phyloP scores from a whole-genome alignment of 441 rosid genomes.

The Geranium incanum region DNA sequence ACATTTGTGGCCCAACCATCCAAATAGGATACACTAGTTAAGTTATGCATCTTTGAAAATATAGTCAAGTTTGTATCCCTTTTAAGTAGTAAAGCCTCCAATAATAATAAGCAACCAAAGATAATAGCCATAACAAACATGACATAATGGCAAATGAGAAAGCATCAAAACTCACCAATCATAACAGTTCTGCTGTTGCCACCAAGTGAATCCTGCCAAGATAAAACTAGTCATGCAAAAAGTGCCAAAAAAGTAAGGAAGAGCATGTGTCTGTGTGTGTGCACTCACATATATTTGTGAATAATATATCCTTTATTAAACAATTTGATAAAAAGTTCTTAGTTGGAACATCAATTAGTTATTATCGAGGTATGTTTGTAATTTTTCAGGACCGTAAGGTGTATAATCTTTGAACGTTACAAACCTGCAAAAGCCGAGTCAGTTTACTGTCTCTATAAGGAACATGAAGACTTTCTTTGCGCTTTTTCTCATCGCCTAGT shows the following conservation, averaged over 20 bases:
- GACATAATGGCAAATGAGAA: neutral
- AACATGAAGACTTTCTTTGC: conserved; percentile 87
- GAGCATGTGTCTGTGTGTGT: neutral
- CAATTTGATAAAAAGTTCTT: too few species aligned
- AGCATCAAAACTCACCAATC: conserved; percentile 55
- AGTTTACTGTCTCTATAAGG: conserved; percentile 98
- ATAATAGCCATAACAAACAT: too few species aligned
- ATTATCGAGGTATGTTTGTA: too few species aligned
- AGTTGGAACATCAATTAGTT: too few species aligned
- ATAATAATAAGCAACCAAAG: neutral
- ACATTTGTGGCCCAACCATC: conserved; percentile 3
- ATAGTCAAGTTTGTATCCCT: neutral
- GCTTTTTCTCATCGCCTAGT: conserved; percentile 95
- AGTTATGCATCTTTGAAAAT: neutral
- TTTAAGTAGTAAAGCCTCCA: neutral
- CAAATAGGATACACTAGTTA: neutral
- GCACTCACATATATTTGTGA: too few species aligned
- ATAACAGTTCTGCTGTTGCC: conserved; percentile 98
- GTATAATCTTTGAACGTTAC: conserved; percentile 6
- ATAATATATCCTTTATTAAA: too few species aligned
- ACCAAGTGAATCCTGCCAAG: conserved; percentile 92
- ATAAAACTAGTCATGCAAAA: conserved; percentile 9
- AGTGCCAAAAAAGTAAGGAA: neutral
- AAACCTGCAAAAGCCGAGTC: conserved; percentile 93
- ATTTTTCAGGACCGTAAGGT: neutral